phyloP scores from a whole-genome alignment of 805 yeast genomes.

The Suhomyces prunicola region DNA sequence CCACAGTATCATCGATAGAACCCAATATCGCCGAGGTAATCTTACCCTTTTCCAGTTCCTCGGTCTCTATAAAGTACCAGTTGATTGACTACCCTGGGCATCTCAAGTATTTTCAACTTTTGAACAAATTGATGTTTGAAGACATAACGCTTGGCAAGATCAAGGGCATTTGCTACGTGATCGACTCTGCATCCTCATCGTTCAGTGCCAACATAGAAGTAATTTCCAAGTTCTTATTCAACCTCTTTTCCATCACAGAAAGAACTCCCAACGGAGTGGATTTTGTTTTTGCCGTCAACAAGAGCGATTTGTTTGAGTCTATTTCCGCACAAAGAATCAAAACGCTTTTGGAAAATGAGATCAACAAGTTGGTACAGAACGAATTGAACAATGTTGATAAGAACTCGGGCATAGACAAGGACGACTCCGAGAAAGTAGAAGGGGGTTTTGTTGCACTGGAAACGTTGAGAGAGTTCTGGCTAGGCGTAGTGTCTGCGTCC shows the following conservation, averaged over 20 bases:
- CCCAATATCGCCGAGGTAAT: conserved; percentile 27
- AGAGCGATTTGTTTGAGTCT: conserved; percentile 80
- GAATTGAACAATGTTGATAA: conserved; percentile 36
- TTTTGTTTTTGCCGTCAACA: conserved; percentile 76
- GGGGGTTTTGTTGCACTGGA: conserved; percentile 26
- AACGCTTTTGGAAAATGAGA: conserved; percentile 58
- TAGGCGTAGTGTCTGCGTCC: conserved; percentile 30
- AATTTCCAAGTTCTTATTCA: conserved; percentile 59
- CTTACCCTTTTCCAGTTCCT: conserved; percentile 34
- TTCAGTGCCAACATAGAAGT: conserved; percentile 32
- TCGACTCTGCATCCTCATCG: conserved; percentile 68
- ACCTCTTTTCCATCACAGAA: conserved; percentile 62
- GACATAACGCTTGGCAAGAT: conserved; percentile 39
- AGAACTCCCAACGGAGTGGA: conserved; percentile 66
- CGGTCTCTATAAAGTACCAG: conserved; percentile 39
- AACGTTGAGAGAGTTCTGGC: conserved; percentile 47
- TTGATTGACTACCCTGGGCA: conserved; percentile 90
- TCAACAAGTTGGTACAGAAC: conserved; percentile 52
- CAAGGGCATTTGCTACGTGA: conserved; percentile 68
- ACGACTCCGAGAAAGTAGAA: conserved; percentile 35
- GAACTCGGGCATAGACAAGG: conserved; percentile 40
- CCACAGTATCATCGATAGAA: conserved; percentile 39
- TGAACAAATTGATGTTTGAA: conserved; percentile 47
- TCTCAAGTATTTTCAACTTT: conserved; percentile 60
- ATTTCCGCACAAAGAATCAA: conserved; percentile 64